Base-by-base conservation (phyloP, 805 yeast genomes). In the Crinitomyces ghanaensis region DNA sequence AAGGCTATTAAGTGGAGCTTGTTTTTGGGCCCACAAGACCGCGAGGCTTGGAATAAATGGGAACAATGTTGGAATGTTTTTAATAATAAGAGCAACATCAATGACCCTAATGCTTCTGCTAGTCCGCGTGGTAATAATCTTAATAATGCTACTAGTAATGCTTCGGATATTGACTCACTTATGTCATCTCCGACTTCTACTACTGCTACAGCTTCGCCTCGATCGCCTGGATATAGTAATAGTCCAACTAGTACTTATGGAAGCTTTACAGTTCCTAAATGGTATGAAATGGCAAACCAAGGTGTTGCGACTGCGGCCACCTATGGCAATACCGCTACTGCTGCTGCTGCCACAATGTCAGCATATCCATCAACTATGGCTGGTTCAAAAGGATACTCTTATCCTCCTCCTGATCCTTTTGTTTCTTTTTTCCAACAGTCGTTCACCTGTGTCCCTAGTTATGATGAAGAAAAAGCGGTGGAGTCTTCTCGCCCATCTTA, bases 1-100 rank as follows among this genome's bases (percentile, higher is more conserved):
- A 47, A 51, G 6, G 62, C 64, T 21, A 64, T 77, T 33, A 59
- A 72, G 39, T 78, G 84, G 82, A 66, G 63, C 47, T 58, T 78
- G 36, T 68, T 60, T 41, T 60, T 62, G 23, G 56, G 50, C 33
- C 54, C 51, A 8, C 33, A 32, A n/a, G 60, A 56, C 31, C 37
- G 39, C 25, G 34, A 36, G 28, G 51, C 50, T 15, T 54, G 60
- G 60, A 39, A 40, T 24, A 44, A 46, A 24, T 55, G 60, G 60
- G 44, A 51, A 29, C 47, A 50, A 28, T 51, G 56, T 38, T 51
- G 54, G 56, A 27, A 30, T 12, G 27, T 44, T 30, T 44, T 30
- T 26, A 31, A 39, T 13, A 12, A 20, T 6, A 20, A 34, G 19
- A 12, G 28, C 8, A 9, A 14, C 18, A 22, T 15, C 23, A 37